phyloP scores from a whole-genome alignment of 1,139 yeast genomes.

The Magnusiomyces tetraspermus region DNA sequence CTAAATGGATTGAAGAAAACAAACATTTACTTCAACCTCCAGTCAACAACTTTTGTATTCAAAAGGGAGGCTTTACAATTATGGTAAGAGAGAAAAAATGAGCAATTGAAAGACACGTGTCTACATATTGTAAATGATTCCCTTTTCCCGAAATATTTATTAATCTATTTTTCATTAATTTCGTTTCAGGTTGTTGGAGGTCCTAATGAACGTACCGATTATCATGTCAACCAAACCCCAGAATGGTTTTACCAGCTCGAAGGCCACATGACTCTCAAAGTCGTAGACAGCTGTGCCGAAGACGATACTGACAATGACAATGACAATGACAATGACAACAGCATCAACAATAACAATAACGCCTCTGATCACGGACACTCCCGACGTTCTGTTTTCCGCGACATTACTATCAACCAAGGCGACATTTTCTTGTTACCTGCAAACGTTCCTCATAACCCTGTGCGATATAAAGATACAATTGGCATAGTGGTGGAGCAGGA shows the following conservation, averaged over 20 bases:
- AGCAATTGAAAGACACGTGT: too few relatives aligned
- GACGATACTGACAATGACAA: constrained; percentile 44
- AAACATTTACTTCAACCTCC: constrained; percentile 75
- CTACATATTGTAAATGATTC: neutral
- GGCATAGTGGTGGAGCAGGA: constrained; percentile 95
- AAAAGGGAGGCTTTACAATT: constrained; percentile 84
- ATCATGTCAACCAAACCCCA: constrained; percentile 88
- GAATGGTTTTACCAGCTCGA: constrained; percentile 86
- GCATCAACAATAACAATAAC: too few relatives aligned
- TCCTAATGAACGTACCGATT: constrained; percentile 88
- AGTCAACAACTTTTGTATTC: constrained; percentile 82
- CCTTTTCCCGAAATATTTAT: neutral
- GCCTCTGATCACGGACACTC: too few relatives aligned
- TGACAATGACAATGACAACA: too few relatives aligned
- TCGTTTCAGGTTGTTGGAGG: constrained; percentile 66
- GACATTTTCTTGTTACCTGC: constrained; percentile 74
- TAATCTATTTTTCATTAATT: neutral
- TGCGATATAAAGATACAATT: constrained; percentile 72
- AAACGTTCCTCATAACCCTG: constrained; percentile 85
- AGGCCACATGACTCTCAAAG: constrained; percentile 76
- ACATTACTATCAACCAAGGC: constrained; percentile 70
- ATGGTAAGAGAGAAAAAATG: constrained; percentile 42
- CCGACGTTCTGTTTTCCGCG: constrained; percentile 47
- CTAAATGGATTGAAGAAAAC: constrained; percentile 74
- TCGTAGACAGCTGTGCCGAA: constrained; percentile 45